Evolutionary conservation across 768 basidiomycete species (phyloP).

Genomic region (Austroboletus festivus): DNA sequence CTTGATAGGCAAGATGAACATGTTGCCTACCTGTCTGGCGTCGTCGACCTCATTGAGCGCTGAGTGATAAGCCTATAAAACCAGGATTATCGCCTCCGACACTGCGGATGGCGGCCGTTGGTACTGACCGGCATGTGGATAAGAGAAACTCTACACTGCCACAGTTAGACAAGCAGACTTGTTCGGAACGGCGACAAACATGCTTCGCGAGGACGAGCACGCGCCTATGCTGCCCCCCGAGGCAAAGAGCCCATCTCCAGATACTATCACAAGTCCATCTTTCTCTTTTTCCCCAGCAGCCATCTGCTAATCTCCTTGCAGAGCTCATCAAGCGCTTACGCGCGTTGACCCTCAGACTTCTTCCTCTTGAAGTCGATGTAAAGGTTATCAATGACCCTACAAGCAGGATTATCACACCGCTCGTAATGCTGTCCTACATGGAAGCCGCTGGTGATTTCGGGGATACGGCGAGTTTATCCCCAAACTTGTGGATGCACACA

Average conservation of each 20-base stretch:
- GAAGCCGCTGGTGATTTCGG: slow-evolving; percentile 84
- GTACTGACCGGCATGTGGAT: slow-evolving; percentile 55
- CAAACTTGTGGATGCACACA: neutral
- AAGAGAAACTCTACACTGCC: too few species aligned
- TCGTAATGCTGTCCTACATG: slow-evolving; percentile 72
- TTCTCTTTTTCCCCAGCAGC: neutral
- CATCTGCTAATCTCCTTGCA: slow-evolving; percentile 25
- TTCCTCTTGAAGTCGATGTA: slow-evolving; percentile 78
- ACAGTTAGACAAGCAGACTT: neutral
- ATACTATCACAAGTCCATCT: slow-evolving; percentile 70
- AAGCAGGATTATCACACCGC: slow-evolving; percentile 78
- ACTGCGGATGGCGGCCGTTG: neutral
- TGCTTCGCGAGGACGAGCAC: slow-evolving; percentile 39
- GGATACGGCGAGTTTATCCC: slow-evolving; percentile 60
- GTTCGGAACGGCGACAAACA: slow-evolving; percentile 2
- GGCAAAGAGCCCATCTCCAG: slow-evolving; percentile 58
- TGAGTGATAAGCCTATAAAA: slow-evolving; percentile 88
- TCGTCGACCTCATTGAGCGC: slow-evolving; percentile 84
- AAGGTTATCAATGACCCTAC: slow-evolving; percentile 69
- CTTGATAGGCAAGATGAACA: slow-evolving; percentile 85
- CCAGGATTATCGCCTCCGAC: slow-evolving; percentile 1
- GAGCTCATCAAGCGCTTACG: slow-evolving; percentile 81
- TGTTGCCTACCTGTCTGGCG: slow-evolving; percentile 82
- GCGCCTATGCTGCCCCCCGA: slow-evolving; percentile 43
- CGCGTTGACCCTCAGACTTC: slow-evolving; percentile 66